Evolutionary conservation across 352 stramenopile genomes (phyloP), one percentile per base, ranked within the genome.

Genomic region (Phytopythium vexans): DNA sequence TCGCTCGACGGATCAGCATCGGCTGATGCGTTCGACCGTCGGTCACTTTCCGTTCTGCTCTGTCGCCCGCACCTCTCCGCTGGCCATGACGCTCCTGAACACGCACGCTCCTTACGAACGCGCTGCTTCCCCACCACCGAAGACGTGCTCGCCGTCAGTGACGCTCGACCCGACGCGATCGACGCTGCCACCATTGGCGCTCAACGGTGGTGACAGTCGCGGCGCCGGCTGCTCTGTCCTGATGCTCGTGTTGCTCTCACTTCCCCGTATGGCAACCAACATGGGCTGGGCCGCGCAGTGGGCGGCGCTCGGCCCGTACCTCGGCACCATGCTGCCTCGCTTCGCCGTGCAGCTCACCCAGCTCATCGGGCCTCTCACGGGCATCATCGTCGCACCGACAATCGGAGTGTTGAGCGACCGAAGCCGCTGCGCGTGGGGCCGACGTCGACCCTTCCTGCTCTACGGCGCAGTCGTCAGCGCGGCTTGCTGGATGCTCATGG

Each of bases 261-360:
- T 89, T 14, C 79, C 82, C 0, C 67, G 78, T 8, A 88, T 92
- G 77, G 79, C 82, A 8, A 86, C 70, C 40, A 89, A 89, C 54
- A 89, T 90, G 77, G 77, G 74, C 8, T 92, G 79, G 82, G 83
- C 77, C 1, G 79, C 82, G 38, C 79, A 92, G 45, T 90, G 82
- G 82, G 77, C 79, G 2, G 79, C 79, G 1, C 58, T 92, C 12
- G 79, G 79, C 0, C 79, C 82, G 6, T 87, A 88, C 42, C 64
- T 92, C 7, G 72, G 77, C 8, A 89, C 74, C n/a, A 72, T 90
- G 64, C 58, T 90, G 8, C 71, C 77, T 0, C 65, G 51, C 2
- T 89, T 70, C 59, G 73, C 75, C n/a, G 82, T 92, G 35, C 82
- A 92, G 54, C 61, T 89, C 32, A 88, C 79, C 14, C 82, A 90